phyloP scores from a whole-genome alignment of 805 yeast species.

The Jamesozyma rosinii region DNA sequence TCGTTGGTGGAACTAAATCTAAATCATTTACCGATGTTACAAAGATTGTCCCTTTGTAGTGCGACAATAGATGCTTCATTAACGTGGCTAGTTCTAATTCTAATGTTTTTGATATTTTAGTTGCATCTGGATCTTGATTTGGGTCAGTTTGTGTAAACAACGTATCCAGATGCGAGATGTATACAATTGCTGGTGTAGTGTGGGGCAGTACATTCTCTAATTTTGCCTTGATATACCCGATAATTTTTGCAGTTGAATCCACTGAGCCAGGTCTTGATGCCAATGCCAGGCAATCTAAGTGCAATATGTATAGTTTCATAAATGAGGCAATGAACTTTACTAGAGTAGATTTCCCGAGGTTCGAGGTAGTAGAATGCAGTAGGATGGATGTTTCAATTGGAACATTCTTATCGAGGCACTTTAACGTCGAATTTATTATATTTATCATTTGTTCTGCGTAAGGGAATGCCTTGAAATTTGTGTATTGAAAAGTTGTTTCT shows the following conservation, averaged over 20 bases:
- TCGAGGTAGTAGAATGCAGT: constrained; percentile 59
- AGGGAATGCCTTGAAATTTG: constrained; percentile 28
- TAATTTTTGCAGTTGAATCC: constrained; percentile 66
- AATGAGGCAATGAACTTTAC: constrained; percentile 46
- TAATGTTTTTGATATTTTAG: constrained; percentile 25
- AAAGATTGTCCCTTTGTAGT: constrained; percentile 35
- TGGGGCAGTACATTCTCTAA: constrained; percentile 51
- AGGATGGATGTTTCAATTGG: constrained; percentile 53
- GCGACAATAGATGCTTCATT: constrained; percentile 44
- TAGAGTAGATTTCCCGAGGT: constrained; percentile 68
- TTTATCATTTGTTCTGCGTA: constrained; percentile 45
- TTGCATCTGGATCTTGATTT: constrained; percentile 36
- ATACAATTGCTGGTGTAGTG: constrained; percentile 42
- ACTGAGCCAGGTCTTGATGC: constrained; percentile 42
- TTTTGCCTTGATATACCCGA: constrained; percentile 70
- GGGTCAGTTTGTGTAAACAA: constrained; percentile 60
- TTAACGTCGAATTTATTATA: constrained; percentile 45
- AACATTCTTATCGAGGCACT: constrained; percentile 19
- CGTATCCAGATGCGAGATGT: constrained; percentile 65
- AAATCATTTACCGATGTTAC: constrained; percentile 61
- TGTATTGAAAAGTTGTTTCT: constrained; percentile 34
- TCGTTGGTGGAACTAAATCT: constrained; percentile 55
- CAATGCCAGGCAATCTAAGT: constrained; percentile 54
- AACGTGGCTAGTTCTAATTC: constrained; percentile 47
- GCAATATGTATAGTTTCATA: constrained; percentile 57